Conservation (phyloP, 192 early-diverging fungal species). For the Mortierella claussenii region DNA sequence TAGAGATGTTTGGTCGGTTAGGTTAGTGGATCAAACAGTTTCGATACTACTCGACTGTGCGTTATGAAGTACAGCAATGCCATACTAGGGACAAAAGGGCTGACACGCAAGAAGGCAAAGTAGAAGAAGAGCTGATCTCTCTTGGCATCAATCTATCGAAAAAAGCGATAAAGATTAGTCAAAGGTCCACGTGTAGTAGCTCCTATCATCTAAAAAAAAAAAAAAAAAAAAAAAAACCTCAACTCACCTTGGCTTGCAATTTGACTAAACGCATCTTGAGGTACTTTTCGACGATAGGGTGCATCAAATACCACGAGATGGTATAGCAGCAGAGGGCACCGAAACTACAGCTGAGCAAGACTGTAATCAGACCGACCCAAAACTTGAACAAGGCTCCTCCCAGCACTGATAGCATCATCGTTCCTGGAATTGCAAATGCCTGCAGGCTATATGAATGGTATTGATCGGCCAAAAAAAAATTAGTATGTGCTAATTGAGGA, state of each 20-base stretch:
- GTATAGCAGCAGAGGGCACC: constrained; percentile 62
- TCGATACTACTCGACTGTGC: no score
- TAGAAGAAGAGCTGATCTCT: constrained; percentile 50
- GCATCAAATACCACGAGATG: constrained; percentile 62
- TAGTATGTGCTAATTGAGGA: not conserved
- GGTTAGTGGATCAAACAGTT: not conserved
- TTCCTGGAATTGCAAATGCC: constrained; percentile 67
- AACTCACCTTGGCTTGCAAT: constrained; percentile 59
- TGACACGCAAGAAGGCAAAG: constrained; percentile 50
- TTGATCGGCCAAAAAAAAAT: not conserved
- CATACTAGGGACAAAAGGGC: constrained; percentile 49
- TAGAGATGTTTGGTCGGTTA: not conserved
- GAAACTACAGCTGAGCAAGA: constrained; percentile 57
- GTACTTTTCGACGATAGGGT: constrained; percentile 58
- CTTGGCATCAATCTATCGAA: constrained; percentile 37
- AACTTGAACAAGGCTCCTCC: constrained; percentile 65
- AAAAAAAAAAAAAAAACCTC: no score
- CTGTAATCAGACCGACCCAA: constrained; percentile 59
- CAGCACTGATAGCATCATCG: constrained; percentile 66
- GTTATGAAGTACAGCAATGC: no score
- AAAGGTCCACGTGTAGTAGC: no score
- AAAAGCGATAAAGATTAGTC: not conserved
- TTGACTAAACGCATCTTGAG: constrained; percentile 55
- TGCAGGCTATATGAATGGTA: no score
- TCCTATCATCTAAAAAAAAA: not conserved